Percentiles rank a stretch among this genome's conserved stretches.
These are phyloP conservation scores for Melaleuca alternifolia DNA, from an alignment of 345 rosid genomes.

Conservation along the genomic window DNA sequence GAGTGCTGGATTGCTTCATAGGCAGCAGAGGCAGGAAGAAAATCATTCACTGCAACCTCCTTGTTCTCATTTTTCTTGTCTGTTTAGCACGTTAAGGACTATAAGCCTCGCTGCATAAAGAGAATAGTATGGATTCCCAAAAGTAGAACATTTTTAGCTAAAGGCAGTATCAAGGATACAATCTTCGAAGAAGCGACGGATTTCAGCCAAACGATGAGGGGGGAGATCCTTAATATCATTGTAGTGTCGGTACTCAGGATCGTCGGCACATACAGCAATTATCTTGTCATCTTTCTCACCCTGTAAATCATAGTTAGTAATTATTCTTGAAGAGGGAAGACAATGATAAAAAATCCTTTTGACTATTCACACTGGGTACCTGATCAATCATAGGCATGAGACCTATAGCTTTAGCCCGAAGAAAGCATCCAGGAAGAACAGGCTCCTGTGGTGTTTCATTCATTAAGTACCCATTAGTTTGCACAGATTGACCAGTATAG, in stretches of 20 bases:
- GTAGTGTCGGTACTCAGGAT: constrained; percentile 43
- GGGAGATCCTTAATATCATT: constrained; percentile 43
- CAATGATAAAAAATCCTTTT: not conserved
- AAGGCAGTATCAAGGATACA: constrained; percentile 20
- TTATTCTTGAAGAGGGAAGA: not conserved
- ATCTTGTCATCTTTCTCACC: constrained; percentile 96
- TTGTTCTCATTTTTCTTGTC: constrained; percentile 52
- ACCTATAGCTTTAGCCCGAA: constrained; percentile 96
- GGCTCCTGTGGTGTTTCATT: constrained; percentile 51
- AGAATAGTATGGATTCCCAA: not conserved
- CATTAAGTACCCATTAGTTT: not conserved
- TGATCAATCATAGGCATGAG: constrained; percentile 99
- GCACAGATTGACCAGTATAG: not conserved
- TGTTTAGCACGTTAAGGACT: constrained; percentile 13
- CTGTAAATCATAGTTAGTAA: constrained; percentile 18
- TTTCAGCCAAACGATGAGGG: constrained; percentile 48
- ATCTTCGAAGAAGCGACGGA: constrained; percentile 54
- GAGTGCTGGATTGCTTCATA: constrained; percentile 76
- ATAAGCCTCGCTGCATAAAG: not conserved
- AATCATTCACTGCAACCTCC: constrained; percentile 94
- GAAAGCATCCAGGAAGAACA: constrained; percentile 68
- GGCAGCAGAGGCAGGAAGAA: constrained; percentile 71
- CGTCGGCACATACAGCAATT: constrained; percentile 52
- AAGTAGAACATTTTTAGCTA: not conserved
- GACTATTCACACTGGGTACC: constrained; percentile 22